Percentiles rank a stretch among this genome's conserved stretches.
Evolutionary conservation across 2,329 filamentous ascomycete species (phyloP).

Genomic region (Sporothrix euskadiensis): DNA sequence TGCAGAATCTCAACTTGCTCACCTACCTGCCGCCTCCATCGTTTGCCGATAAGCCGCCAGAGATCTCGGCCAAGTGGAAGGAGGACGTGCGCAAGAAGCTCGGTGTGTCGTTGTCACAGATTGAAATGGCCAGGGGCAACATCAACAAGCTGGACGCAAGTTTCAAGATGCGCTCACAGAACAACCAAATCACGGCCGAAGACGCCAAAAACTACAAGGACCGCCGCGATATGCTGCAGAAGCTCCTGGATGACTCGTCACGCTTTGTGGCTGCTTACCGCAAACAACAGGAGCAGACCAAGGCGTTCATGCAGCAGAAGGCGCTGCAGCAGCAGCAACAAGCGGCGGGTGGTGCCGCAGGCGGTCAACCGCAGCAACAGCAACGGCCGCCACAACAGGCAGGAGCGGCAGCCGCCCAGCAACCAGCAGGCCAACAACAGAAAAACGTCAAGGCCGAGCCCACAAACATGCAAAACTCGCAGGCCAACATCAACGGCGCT

Average conservation of each 20-base stretch:
- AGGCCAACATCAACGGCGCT: constrained; percentile 47
- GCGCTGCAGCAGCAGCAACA: constrained; percentile 32
- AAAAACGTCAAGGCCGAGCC: constrained; percentile 37
- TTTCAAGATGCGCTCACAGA: constrained; percentile 47
- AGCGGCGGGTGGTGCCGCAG: constrained; percentile 32
- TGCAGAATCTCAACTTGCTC: constrained; percentile 52
- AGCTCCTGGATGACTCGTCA: constrained; percentile 49
- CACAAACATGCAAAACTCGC: constrained; percentile 38
- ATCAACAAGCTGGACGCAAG: constrained; percentile 47
- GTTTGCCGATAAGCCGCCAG: constrained; percentile 47
- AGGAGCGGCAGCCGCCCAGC: constrained; percentile 16
- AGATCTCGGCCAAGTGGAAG: constrained; percentile 51
- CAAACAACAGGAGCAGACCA: constrained; percentile 44
- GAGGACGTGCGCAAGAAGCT: constrained; percentile 52
- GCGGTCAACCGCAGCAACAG: constrained; percentile 19
- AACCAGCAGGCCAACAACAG: constrained; percentile 26
- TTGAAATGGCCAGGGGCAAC: constrained; percentile 50
- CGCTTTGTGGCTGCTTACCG: constrained; percentile 52
- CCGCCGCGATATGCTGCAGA: constrained; percentile 48
- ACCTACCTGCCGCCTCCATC: constrained; percentile 48
- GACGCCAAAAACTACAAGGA: constrained; percentile 50
- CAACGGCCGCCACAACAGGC: constrained; percentile 25
- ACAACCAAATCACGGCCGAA: constrained; percentile 48
- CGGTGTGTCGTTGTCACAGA: constrained; percentile 50
- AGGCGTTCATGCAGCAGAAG: constrained; percentile 32